Evolutionary conservation across 2,329 filamentous ascomycete species (phyloP).

Genomic region (Fusarium sp.): DNA sequence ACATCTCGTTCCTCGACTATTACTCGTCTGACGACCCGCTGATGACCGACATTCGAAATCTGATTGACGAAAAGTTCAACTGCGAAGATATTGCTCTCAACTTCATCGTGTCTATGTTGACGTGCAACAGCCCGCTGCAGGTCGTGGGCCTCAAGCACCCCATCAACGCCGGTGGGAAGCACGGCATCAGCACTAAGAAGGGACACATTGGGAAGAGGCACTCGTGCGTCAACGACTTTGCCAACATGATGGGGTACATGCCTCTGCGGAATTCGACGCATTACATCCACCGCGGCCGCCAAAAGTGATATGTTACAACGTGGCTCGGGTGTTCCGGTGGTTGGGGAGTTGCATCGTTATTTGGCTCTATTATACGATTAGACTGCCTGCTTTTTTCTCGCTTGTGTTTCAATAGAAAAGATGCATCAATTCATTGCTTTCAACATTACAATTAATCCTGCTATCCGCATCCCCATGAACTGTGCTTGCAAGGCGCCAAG

Average conservation of each 20-base stretch:
- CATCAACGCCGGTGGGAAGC: slow-evolving; percentile 36
- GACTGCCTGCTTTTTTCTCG: not conserved
- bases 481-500: not conserved
- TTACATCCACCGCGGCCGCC: not conserved
- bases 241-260: slow-evolving; percentile 46
- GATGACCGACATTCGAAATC: slow-evolving; percentile 45
- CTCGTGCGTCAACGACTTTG: slow-evolving; percentile 48
- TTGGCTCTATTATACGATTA: not conserved
- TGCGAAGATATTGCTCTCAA: slow-evolving; percentile 56
- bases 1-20: slow-evolving; percentile 51
- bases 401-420: not conserved
- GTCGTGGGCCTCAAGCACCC: slow-evolving; percentile 45
- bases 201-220: slow-evolving; percentile 45
- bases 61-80: slow-evolving; percentile 51
- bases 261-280: slow-evolving; percentile 40
- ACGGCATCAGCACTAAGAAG: slow-evolving; percentile 45
- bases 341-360: not conserved
- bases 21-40: slow-evolving; percentile 48
- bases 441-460: not conserved
- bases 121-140: slow-evolving; percentile 47
- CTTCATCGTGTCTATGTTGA: slow-evolving; percentile 48
- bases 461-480: not conserved
- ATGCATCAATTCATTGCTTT: not conserved
- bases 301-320: not conserved
- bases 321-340: not conserved